Evolutionary conservation across 768 basidiomycete species (phyloP).

Genomic region (Tricholoma bakamatsutake): DNA sequence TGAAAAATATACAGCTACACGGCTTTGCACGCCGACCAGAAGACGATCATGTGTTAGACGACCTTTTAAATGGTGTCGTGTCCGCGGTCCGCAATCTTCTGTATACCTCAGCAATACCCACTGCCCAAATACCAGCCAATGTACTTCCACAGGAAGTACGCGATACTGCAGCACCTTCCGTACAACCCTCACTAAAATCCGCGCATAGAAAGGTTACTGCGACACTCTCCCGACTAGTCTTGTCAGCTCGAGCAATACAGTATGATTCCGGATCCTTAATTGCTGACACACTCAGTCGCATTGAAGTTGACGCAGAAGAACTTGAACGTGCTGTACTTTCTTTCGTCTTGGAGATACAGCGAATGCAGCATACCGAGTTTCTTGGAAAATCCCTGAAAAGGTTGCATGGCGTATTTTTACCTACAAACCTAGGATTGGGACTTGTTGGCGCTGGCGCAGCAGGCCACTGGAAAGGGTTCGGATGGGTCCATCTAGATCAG

Average conservation of each 20-base stretch:
- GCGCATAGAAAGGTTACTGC: conserved; percentile 84
- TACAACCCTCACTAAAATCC: conserved; percentile 64
- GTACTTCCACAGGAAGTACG: conserved; percentile 46
- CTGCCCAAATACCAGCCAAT: conserved; percentile 54
- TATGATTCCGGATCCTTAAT: conserved; percentile 66
- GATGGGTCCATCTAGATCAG: conserved; percentile 60
- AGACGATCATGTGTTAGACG: conserved; percentile 55
- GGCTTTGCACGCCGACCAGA: conserved; percentile 42
- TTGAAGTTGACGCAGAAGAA: conserved; percentile 72
- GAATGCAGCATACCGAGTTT: conserved; percentile 35
- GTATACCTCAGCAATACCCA: conserved; percentile 56
- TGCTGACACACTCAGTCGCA: conserved; percentile 59
- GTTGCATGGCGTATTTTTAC: conserved; percentile 54
- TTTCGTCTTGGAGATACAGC: conserved; percentile 68
- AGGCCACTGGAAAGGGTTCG: conserved; percentile 80
- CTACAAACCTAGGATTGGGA: conserved; percentile 64
- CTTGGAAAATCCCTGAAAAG: conserved; percentile 41
- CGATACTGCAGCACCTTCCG: conserved; percentile 37
- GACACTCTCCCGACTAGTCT: conserved; percentile 82
- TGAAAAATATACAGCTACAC: conserved; percentile 50
- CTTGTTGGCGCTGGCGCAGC: conserved; percentile 77
- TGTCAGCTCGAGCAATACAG: conserved; percentile 86
- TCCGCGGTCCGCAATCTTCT: conserved; percentile 73
- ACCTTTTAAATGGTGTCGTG: conserved; percentile 56
- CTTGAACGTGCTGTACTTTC: conserved; percentile 64